Evolutionary conservation across 2,329 filamentous ascomycete genomes (phyloP).

Genomic region (Zymoseptoria ardabiliae): DNA sequence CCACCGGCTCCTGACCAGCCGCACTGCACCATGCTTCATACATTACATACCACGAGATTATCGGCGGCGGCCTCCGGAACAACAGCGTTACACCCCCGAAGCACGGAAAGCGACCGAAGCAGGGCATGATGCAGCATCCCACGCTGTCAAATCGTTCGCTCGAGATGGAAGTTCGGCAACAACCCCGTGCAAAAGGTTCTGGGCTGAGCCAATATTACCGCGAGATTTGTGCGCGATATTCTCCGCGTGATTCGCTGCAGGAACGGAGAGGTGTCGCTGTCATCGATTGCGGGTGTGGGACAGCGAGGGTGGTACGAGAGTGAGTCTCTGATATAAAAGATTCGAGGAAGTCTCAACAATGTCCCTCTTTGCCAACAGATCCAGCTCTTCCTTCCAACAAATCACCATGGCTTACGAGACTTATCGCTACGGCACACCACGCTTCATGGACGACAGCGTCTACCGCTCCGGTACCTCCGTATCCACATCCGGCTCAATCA

Average conservation of each 20-base stretch:
- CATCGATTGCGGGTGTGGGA: not conserved
- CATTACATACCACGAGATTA: not conserved
- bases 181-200: not conserved
- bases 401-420: not conserved
- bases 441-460: slow-evolving; percentile 17
- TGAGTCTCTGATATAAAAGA: not conserved
- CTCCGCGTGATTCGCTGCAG: not conserved
- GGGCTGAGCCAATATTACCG: not conserved
- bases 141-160: not conserved
- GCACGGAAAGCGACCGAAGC: not conserved
- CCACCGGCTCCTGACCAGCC: not conserved
- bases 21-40: not conserved
- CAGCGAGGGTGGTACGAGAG: not conserved
- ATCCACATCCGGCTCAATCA: not conserved
- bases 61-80: not conserved
- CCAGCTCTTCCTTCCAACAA: not conserved
- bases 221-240: not conserved
- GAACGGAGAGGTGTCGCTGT: not conserved
- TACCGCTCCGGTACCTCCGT: slow-evolving; percentile 12
- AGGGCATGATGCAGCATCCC: not conserved
- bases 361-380: not conserved
- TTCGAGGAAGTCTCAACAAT: not conserved
- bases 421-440: slow-evolving; percentile 1
- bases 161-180: not conserved
- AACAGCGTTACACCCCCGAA: not conserved